phyloP scores from a whole-genome alignment of 768 basidiomycete species.

The Tulasnella sp. region DNA sequence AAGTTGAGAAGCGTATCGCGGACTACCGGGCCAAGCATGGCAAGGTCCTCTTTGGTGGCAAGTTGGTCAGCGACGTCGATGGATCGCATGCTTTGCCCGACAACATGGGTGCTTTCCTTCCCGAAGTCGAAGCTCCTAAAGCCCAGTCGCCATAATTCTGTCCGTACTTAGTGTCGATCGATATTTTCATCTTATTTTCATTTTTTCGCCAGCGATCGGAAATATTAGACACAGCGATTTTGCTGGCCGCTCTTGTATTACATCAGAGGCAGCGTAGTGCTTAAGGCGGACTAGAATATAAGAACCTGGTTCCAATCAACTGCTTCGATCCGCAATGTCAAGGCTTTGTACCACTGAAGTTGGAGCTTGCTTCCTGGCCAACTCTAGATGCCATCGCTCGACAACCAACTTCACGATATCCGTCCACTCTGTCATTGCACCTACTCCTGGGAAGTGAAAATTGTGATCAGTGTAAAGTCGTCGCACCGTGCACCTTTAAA shows the following conservation, averaged over 20 bases:
- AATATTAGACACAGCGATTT: neutral
- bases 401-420: constrained; percentile 78
- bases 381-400: constrained; percentile 36
- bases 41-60: constrained; percentile 84
- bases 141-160: neutral
- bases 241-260: neutral
- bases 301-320: too few relatives aligned
- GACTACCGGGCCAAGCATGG: constrained; percentile 72
- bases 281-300: too few relatives aligned
- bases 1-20: constrained; percentile 84
- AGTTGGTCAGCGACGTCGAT: constrained; percentile 62
- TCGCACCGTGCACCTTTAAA: neutral
- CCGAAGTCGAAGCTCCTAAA: constrained; percentile 17
- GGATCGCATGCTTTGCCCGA: constrained; percentile 69
- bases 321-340: neutral
- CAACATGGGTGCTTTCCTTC: constrained; percentile 53
- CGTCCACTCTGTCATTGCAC: constrained; percentile 96
- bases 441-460: constrained; percentile 54
- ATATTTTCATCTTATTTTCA: constrained; percentile 7
- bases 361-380: neutral
- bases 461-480: neutral
- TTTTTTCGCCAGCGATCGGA: neutral
- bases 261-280: neutral
- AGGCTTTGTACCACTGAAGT: neutral
- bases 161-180: neutral